A percentile compares a stretch with the other conserved stretches of the same genome.
phyloP scores from a whole-genome alignment of 129 eudicot species.

The Pseudognaphalium luteoalbum region DNA sequence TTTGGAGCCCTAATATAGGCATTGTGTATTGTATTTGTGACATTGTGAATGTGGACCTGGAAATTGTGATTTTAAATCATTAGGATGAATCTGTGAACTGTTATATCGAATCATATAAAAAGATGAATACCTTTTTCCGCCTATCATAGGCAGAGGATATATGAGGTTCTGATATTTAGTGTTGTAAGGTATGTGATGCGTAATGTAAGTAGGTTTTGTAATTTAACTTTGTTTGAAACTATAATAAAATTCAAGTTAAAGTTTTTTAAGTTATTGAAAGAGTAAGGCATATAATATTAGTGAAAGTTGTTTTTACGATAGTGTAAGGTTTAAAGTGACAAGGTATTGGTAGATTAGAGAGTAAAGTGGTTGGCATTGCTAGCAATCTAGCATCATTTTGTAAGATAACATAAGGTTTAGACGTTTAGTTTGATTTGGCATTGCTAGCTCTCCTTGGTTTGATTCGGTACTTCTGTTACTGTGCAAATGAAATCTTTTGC shows the following conservation, averaged over 20 bases:
- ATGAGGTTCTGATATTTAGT: background rate
- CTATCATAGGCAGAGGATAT: background rate
- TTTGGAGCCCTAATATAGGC: background rate
- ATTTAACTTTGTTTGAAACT: background rate
- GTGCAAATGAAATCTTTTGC: background rate
- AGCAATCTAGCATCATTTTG: too few species aligned
- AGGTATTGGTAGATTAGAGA: too few species aligned
- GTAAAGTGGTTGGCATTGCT: background rate
- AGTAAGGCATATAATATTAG: background rate
- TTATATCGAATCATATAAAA: too few species aligned
- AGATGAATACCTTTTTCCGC: too few species aligned
- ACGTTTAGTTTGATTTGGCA: too few species aligned
- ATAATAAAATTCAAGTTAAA: background rate
- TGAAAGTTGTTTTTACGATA: background rate
- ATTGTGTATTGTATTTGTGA: background rate
- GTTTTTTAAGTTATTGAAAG: background rate
- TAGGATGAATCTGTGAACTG: background rate
- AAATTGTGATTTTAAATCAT: background rate
- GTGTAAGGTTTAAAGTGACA: too few species aligned
- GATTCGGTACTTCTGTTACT: background rate
- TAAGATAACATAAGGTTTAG: background rate
- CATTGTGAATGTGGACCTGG: background rate
- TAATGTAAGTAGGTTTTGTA: background rate
- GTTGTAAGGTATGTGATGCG: background rate
- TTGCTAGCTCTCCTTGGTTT: background rate